A percentile compares a stretch with the other conserved stretches of the same genome.
Conservation (phyloP, 495 filamentous ascomycete species). For the Podospora comata region DNA sequence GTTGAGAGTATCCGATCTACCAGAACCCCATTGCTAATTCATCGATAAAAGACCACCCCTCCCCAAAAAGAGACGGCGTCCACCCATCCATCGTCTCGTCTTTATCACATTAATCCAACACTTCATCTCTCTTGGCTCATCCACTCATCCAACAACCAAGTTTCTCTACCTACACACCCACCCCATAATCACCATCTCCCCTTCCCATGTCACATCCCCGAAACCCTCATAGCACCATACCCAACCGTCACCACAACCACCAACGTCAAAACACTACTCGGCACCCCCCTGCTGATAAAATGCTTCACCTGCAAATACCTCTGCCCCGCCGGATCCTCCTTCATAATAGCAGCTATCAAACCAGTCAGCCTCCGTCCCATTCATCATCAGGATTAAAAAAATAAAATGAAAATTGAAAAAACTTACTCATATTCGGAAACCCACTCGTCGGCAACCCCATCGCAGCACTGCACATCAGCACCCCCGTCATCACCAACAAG, state of each 20-base stretch:
- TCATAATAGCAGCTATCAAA: conserved; percentile 88
- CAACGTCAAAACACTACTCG: conserved; percentile 76
- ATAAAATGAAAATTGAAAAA: background rate
- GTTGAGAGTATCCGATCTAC: background rate
- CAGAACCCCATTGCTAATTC: background rate
- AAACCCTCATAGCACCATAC: conserved; percentile 80
- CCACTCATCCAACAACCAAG: background rate
- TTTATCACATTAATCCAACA: background rate
- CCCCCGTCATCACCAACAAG: conserved; percentile 80
- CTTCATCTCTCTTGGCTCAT: background rate
- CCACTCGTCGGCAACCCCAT: conserved; percentile 95
- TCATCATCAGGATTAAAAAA: conserved; percentile 25
- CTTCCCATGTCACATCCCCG: conserved; percentile 55
- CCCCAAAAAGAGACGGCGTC: background rate
- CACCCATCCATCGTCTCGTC: background rate
- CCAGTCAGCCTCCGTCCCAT: conserved; percentile 7
- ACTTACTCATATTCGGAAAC: conserved; percentile 99
- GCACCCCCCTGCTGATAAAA: conserved; percentile 87
- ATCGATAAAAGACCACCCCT: background rate
- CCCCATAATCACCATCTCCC: background rate
- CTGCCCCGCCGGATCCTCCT: conserved; percentile 89
- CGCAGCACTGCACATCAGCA: conserved; percentile 62
- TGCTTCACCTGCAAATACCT: conserved; percentile 89
- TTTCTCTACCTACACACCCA: background rate
- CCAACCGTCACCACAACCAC: conserved; percentile 80